Evolutionary conservation across 169 alveolate genomes (phyloP), one percentile per base, ranked within the genome.

Genomic region (Eimeria praecox): DNA sequence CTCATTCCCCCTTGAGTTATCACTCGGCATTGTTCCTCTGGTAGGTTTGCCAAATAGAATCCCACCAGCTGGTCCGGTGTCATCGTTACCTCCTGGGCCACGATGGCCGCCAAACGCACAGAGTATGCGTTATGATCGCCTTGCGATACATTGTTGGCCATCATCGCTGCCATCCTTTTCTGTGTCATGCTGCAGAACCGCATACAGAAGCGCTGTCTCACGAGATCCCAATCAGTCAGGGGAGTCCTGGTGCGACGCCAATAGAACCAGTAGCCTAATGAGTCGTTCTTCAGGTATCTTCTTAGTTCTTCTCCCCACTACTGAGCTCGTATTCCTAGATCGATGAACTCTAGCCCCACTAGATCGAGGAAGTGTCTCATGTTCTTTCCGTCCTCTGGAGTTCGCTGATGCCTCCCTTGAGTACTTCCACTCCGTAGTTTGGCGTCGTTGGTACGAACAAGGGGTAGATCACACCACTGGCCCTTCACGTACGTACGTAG

Each of bases 291-390:
- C n/a, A n/a, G n/a, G n/a, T n/a, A n/a, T n/a, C n/a, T n/a, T n/a
- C n/a, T n/a, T n/a, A 66, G 78, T 66, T 66, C 78, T 66, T 66
- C 78, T 66, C 78, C 78, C 78, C 78, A 66, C 78, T 66, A 42
- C 40, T 14, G 78, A 6, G 35, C 78, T 33, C n/a, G 42, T 14
- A 66, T 35, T 42, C 42, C 78, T 24, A 35, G 38, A 27, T 66
- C 78, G n/a, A 66, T 24, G 78, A 66, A 66, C 3, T 66, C 78
- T 66, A 66, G 5, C 78, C n/a, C 78, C 78, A 66, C 78, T 27
- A 66, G 78, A 33, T 8, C 78, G 42, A 66, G 78, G 78, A 66
- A 66, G 18, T 66, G 22, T 14, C 78, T 66, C 78, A 66, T 66
- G 78, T 66, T 66, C 40, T 66, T 33, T 35, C 64, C 64, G 22